Evolutionary conservation across 106 monocot species (phyloP).

Genomic region (Gastrodia elata): DNA sequence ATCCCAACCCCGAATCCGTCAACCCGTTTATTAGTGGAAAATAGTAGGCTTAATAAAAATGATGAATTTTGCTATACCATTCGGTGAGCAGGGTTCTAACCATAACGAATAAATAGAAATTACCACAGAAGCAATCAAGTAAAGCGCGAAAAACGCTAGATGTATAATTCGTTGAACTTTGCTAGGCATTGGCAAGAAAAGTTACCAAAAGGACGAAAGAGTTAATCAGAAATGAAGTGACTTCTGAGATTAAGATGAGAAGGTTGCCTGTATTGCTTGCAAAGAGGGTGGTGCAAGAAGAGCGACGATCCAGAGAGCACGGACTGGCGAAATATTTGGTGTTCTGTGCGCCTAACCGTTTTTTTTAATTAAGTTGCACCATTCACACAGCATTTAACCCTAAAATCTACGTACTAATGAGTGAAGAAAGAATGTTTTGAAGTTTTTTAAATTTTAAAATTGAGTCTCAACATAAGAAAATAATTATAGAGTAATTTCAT

Average conservation of each 20-base stretch:
- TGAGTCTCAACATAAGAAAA: too few species aligned
- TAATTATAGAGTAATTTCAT: too few species aligned
- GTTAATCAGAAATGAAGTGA: neutral
- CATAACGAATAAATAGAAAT: neutral
- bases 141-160: neutral
- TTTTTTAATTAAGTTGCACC: too few species aligned
- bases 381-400: too few species aligned
- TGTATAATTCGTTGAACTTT: neutral
- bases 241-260: neutral
- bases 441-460: too few species aligned
- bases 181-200: neutral
- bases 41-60: neutral
- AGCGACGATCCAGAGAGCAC: conserved; percentile 50
- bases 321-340: too few species aligned
- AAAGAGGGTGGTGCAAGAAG: conserved; percentile 48
- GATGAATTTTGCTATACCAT: neutral
- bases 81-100: neutral
- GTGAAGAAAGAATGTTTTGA: too few species aligned
- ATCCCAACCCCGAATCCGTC: neutral
- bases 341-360: too few species aligned
- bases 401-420: too few species aligned
- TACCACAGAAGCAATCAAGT: neutral
- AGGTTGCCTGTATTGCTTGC: conserved; percentile 28
- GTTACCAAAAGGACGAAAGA: neutral
- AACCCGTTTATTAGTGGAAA: neutral